Base-by-base conservation (phyloP, 164 flowering plant species). In the Vitis rotundifolia region DNA sequence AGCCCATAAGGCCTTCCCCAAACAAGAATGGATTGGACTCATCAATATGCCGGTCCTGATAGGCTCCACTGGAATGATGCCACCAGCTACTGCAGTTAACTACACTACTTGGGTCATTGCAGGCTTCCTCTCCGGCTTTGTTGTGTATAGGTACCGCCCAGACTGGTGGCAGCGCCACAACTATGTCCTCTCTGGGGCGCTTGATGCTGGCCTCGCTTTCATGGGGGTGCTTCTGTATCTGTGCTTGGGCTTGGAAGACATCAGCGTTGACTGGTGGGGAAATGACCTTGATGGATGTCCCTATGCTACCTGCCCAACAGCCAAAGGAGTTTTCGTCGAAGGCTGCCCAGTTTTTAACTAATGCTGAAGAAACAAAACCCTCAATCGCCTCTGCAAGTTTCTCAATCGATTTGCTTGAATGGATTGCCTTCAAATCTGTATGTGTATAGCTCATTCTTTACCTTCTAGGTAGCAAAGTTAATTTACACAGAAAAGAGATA, bases 201-300 rank as follows among this genome's bases (percentile, higher is more conserved):
- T 93, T 3, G 97, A 91, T 69, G 97, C 95, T 4, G 94, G 98
- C 0, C 72, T 87, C 14, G 98, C 98, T 6, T 93, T 93, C 75
- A 91, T 90, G 93, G 93, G 84, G 5, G 92, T 91, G 76, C 76
- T 89, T 2, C 62, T 89, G 73, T 91, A 83, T 60, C 61, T 89
- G 14, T 75, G 85, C 53, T 75, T 91, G 75, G 90, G 89, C 5
- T 65, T 81, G 64, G 86, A 87, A 51, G 75, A 76, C 11, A 65
- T 85, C n/a, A 78, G 74, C 60, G 50, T 90, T 15, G 65, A 66
- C 29, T 88, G 95, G 95, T 90, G 95, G 93, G 96, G 97, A 11
- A 83, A 73, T 70, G 82, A 90, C n/a, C 80, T 83, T 29, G 94
- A 89, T 70, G 89, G 86, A 1, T 92, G 97, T 55, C 81, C 91